phyloP scores from a whole-genome alignment of 352 stramenopile genomes.

The Phytophthora litchii region DNA sequence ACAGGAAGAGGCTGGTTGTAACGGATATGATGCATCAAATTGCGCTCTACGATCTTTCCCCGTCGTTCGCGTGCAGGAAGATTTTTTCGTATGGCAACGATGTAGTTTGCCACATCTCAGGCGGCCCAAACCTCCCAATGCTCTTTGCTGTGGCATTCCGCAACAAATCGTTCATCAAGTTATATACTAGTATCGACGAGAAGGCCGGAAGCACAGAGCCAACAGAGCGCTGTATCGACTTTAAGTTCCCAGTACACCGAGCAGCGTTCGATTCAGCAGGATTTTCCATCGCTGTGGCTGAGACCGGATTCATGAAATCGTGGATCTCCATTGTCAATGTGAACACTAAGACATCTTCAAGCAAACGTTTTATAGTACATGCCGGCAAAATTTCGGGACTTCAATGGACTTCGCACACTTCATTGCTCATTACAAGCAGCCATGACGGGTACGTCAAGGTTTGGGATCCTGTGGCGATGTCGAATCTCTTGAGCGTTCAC shows the following conservation, averaged over 20 bases:
- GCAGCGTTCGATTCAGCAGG: conserved; percentile 45
- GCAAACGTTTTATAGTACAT: conserved; percentile 57
- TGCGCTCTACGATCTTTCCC: conserved; percentile 20
- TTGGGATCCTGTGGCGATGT: conserved; percentile 45
- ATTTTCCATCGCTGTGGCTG: conserved; percentile 46
- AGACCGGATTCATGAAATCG: conserved; percentile 53
- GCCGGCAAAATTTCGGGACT: conserved; percentile 55
- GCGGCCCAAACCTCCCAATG: background rate
- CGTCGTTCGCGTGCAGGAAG: conserved; percentile 12
- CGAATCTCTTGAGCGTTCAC: conserved; percentile 43
- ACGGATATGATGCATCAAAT: conserved; percentile 40
- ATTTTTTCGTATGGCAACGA: conserved; percentile 14
- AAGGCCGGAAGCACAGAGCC: background rate
- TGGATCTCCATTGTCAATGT: conserved; percentile 61
- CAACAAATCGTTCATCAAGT: conserved; percentile 32
- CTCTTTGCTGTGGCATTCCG: conserved; percentile 36
- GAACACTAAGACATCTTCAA: conserved; percentile 18
- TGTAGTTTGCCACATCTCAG: conserved; percentile 34
- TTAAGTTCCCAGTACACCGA: conserved; percentile 47
- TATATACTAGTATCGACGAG: conserved; percentile 17
- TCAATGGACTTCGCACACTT: conserved; percentile 51
- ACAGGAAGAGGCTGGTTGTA: conserved; percentile 32
- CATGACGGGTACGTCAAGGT: conserved; percentile 72
- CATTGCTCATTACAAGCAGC: conserved; percentile 53
- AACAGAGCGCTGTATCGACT: conserved; percentile 27